Conservation (phyloP, 2,329 filamentous ascomycete genomes). For the Cucurbitaria berberidis region DNA sequence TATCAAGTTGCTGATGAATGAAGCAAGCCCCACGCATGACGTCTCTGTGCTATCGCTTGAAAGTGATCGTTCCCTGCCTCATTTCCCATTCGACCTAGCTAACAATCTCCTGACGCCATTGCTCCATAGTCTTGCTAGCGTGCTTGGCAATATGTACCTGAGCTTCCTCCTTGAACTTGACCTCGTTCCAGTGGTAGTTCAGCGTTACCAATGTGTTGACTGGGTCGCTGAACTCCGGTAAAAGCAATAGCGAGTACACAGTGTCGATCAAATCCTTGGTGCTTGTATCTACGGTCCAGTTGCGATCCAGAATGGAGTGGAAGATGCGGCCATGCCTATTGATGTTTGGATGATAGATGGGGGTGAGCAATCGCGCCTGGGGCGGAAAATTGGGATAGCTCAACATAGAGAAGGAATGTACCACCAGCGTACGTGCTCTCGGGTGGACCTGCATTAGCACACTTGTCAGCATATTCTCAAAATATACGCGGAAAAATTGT, state of each 20-base stretch:
- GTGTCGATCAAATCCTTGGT: conserved; percentile 43
- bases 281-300: conserved; percentile 47
- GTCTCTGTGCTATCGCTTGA: not conserved
- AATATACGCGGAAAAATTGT: not conserved
- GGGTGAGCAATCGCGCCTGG: conserved; percentile 46
- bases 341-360: conserved; percentile 49
- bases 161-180: conserved; percentile 40
- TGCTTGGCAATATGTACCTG: conserved; percentile 36
- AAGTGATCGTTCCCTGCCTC: not conserved
- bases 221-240: conserved; percentile 36
- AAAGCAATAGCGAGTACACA: conserved; percentile 43
- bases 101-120: conserved; percentile 30
- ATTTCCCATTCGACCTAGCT: not conserved
- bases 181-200: conserved; percentile 41
- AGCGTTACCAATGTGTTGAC: conserved; percentile 43
- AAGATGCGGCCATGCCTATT: conserved; percentile 48
- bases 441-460: conserved; percentile 17
- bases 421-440: conserved; percentile 40
- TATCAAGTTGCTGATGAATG: not conserved
- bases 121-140: conserved; percentile 33
- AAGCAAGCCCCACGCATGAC: not conserved
- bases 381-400: conserved; percentile 47
- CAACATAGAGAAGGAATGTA: conserved; percentile 47
- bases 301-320: conserved; percentile 44
- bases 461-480: not conserved